Evolutionary conservation across 352 stramenopile genomes (phyloP).

Genomic region (Phytopythium sindhum): DNA sequence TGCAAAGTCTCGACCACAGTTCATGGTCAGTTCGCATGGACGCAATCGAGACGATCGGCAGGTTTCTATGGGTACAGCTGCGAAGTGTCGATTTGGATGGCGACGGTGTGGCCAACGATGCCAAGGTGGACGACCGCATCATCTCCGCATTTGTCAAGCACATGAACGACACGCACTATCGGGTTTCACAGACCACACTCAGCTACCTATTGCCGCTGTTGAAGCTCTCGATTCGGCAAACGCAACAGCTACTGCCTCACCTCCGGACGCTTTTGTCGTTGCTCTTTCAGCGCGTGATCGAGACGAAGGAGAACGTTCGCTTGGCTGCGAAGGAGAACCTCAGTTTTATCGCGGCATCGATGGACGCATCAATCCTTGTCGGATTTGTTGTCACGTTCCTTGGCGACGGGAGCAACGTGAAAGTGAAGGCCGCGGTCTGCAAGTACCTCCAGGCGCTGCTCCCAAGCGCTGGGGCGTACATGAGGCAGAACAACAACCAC

Average conservation of each 20-base stretch:
- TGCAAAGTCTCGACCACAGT: conserved; percentile 42
- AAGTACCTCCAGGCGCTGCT: conserved; percentile 62
- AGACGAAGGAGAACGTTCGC: conserved; percentile 67
- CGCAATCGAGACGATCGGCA: conserved; percentile 47
- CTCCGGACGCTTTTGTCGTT: conserved; percentile 58
- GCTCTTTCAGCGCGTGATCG: conserved; percentile 74
- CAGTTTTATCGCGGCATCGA: conserved; percentile 42
- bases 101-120: conserved; percentile 10
- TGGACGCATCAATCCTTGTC: conserved; percentile 48
- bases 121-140: conserved; percentile 59
- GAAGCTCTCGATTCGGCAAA: conserved; percentile 27
- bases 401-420: conserved; percentile 76
- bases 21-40: conserved; percentile 71
- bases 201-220: conserved; percentile 52
- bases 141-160: conserved; percentile 54
- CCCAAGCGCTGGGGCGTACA: conserved; percentile 46
- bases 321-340: conserved; percentile 54
- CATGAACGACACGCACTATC: conserved; percentile 69
- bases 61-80: conserved; percentile 15
- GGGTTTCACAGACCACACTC: conserved; percentile 65
- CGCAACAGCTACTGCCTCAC: conserved; percentile 40
- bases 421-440: conserved; percentile 67
- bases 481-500: conserved; percentile 64
- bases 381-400: conserved; percentile 53
- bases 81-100: conserved; percentile 9